Evolutionary conservation across 2,329 filamentous ascomycete genomes (phyloP).

Genomic region (Monosporascus sp.): DNA sequence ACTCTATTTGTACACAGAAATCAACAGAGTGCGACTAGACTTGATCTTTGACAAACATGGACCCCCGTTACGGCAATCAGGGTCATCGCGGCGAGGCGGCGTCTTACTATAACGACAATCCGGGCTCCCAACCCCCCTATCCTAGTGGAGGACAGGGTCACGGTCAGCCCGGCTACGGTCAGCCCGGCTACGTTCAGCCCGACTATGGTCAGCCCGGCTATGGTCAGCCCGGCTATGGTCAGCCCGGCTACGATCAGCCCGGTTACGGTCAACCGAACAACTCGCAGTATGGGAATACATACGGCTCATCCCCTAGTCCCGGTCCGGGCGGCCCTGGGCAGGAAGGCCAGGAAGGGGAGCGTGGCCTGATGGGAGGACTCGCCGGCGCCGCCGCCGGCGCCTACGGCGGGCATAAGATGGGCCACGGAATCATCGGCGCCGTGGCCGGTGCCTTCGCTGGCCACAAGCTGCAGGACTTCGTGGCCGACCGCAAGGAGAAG

Average conservation of each 20-base stretch:
- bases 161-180: background rate
- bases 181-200: background rate
- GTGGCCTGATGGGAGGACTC: conserved; percentile 35
- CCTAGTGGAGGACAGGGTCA: background rate
- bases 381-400: conserved; percentile 36
- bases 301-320: conserved; percentile 1
- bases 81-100: conserved; percentile 9
- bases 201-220: background rate
- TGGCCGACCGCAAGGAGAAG: conserved; percentile 33
- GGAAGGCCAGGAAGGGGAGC: conserved; percentile 28
- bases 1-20: background rate
- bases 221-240: background rate
- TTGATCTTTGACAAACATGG: conserved; percentile 3
- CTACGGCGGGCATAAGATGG: conserved; percentile 35
- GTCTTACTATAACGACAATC: conserved; percentile 9
- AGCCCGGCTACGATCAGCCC: background rate
- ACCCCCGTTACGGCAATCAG: conserved; percentile 6
- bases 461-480: conserved; percentile 36
- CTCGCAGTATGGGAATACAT: conserved; percentile 6
- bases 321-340: conserved; percentile 14
- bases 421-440: conserved; percentile 33
- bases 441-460: conserved; percentile 36
- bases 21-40: background rate
- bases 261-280: conserved; percentile 5
- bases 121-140: conserved; percentile 5